Percentiles rank a stretch among this genome's conserved stretches.
These are phyloP conservation scores for Komagataella pastoris DNA, from an alignment of 805 yeast species.

Conservation along the genomic window DNA sequence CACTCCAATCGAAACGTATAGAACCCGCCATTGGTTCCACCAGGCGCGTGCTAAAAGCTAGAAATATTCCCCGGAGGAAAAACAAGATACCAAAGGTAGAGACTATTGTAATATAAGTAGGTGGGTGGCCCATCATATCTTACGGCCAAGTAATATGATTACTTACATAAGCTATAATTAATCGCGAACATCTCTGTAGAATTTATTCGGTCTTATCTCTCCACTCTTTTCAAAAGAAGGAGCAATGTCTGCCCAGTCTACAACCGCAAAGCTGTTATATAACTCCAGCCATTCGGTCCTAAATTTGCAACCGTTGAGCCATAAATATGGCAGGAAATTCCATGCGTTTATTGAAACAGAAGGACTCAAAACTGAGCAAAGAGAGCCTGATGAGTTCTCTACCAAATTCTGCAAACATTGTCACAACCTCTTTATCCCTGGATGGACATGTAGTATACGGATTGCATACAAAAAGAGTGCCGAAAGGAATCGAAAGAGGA, in stretches of 20 bases:
- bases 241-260: background rate
- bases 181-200: background rate
- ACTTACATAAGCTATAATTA: background rate
- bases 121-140: background rate
- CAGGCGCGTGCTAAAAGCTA: background rate
- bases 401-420: background rate
- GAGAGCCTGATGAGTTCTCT: background rate
- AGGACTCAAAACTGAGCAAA: background rate
- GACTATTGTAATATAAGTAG: background rate
- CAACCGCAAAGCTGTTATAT: background rate
- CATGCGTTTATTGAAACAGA: background rate
- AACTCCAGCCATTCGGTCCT: background rate
- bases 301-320: background rate
- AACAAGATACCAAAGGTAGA: background rate
- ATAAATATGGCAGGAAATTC: background rate
- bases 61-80: background rate
- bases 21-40: background rate
- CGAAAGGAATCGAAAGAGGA: constrained; percentile 1
- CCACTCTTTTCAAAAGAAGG: background rate
- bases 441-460: background rate
- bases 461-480: background rate
- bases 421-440: background rate
- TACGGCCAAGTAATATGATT: background rate
- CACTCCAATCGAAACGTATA: background rate
- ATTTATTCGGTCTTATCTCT: background rate